phyloP scores from a whole-genome alignment of 768 basidiomycete genomes.

The Lentinula boryana region DNA sequence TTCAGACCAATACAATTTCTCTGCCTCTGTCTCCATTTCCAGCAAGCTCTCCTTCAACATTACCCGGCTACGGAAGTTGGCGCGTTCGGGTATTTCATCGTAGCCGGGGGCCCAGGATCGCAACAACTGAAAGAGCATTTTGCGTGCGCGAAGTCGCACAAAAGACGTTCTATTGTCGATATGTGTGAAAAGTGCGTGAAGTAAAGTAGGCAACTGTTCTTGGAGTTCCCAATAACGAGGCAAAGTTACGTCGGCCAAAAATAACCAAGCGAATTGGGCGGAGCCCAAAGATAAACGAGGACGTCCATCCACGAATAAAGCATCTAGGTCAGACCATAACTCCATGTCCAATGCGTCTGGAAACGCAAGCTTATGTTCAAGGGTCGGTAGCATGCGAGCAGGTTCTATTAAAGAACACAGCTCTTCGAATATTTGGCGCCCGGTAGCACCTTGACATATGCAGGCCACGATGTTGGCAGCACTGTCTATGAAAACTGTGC shows the following conservation, averaged over 20 bases:
- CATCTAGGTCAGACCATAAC: conserved; percentile 75
- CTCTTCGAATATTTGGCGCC: conserved; percentile 71
- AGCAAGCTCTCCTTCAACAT: conserved; percentile 45
- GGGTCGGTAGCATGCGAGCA: conserved; percentile 72
- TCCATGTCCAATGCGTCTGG: conserved; percentile 66
- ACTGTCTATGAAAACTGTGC: conserved; percentile 68
- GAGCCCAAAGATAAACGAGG: conserved; percentile 69
- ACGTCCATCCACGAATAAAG: conserved; percentile 61
- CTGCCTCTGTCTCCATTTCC: conserved; percentile 53
- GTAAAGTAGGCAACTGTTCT: conserved; percentile 62
- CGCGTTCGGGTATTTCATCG: conserved; percentile 61
- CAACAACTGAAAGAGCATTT: conserved; percentile 80
- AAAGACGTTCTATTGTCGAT: conserved; percentile 71
- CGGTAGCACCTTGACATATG: conserved; percentile 71
- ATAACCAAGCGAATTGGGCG: conserved; percentile 85
- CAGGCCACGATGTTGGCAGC: conserved; percentile 80
- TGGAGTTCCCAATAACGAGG: conserved; percentile 74
- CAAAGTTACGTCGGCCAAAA: conserved; percentile 70
- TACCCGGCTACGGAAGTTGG: conserved; percentile 37
- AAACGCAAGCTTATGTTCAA: conserved; percentile 62
- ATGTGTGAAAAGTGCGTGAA: conserved; percentile 78
- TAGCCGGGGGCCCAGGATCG: conserved; percentile 80
- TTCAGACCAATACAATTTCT: conserved; percentile 64
- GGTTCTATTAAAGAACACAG: conserved; percentile 84
- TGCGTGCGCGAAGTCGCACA: conserved; percentile 64